Evolutionary conservation across 2,329 filamentous ascomycete genomes (phyloP), one percentile per base, ranked within the genome.

Genomic region (Leptographium wingfieldii): DNA sequence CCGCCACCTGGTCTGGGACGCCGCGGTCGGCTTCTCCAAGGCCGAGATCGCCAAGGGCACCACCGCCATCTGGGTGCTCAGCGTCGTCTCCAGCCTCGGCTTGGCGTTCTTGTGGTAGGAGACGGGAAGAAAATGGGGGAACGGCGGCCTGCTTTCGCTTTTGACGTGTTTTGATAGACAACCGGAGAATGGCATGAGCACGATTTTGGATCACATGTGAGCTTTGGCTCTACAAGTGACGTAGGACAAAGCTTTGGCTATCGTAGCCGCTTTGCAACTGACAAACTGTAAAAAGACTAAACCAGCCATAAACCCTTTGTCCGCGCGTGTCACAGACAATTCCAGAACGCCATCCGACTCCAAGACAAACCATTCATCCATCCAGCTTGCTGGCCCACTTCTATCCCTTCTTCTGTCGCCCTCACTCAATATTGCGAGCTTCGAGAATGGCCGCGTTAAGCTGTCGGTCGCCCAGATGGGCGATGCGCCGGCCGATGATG

Each of bases 1-100:
- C 59, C 75, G 80, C 66, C 81, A 84, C 64, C 70, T 84, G 52
- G 66, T 74, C 55, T 81, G 78, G 69, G 81, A 84, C 63, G 59
- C 77, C 9, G 76, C 74, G 52, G 54, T 61, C 33, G 81, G 80
- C 38, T 83, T 81, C 68, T 66, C 72, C 62, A 79, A 77, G 74
- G 58, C 70, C 1, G 69, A 73, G 19, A 77, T 83, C 63, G 66
- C 73, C 65, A 72, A 70, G 64, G 72, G 72, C 40, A 78, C 80
- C 65, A 76, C 73, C 68, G 70, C 71, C 35, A 71, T 83, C 60
- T 80, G 80, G 76, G 72, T 70, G 9, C 67, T 69, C 10, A 76
- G 74, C 48, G 68, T 80, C 35, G 68, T 79, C 4, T 73, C 64
- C 61, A 76, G 68, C 64, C 66, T 79, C 61, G 76, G 73, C 49